These are phyloP conservation scores for Teunomyces pallodes DNA, from an alignment of 805 yeast genomes.

Conservation along the genomic window DNA sequence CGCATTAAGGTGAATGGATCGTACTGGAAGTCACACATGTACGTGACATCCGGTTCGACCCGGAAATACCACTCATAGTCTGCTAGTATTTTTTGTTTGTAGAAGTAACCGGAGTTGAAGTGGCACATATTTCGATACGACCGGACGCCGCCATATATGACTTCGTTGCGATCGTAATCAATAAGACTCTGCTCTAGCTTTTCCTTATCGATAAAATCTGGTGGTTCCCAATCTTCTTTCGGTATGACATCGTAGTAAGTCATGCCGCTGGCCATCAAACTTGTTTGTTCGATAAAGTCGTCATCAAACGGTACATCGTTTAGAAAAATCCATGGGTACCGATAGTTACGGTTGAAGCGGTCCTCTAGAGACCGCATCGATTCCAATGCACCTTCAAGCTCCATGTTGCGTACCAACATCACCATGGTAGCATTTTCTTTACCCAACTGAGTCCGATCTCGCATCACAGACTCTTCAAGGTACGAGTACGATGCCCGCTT, in stretches of 20 bases:
- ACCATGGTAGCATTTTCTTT: constrained; percentile 80
- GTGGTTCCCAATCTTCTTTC: constrained; percentile 39
- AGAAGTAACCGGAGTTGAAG: constrained; percentile 66
- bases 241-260: constrained; percentile 43
- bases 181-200: constrained; percentile 25
- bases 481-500: constrained; percentile 32
- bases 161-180: constrained; percentile 17
- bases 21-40: constrained; percentile 55
- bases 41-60: constrained; percentile 58
- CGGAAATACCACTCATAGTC: constrained; percentile 58
- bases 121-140: constrained; percentile 69
- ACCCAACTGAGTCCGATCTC: constrained; percentile 42
- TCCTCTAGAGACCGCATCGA: constrained; percentile 45
- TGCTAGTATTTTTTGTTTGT: constrained; percentile 42
- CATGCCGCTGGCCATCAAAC: constrained; percentile 44
- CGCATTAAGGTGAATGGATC: constrained; percentile 50
- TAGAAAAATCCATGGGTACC: constrained; percentile 45
- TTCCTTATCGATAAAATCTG: constrained; percentile 29
- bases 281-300: constrained; percentile 41
- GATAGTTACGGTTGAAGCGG: constrained; percentile 37
- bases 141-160: constrained; percentile 47
- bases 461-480: constrained; percentile 11
- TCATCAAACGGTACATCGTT: constrained; percentile 43
- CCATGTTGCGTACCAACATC: constrained; percentile 85
- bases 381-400: constrained; percentile 64